Evolutionary conservation across 208 protist species (phyloP).

Genomic region (Wallacemonas collosoma): DNA sequence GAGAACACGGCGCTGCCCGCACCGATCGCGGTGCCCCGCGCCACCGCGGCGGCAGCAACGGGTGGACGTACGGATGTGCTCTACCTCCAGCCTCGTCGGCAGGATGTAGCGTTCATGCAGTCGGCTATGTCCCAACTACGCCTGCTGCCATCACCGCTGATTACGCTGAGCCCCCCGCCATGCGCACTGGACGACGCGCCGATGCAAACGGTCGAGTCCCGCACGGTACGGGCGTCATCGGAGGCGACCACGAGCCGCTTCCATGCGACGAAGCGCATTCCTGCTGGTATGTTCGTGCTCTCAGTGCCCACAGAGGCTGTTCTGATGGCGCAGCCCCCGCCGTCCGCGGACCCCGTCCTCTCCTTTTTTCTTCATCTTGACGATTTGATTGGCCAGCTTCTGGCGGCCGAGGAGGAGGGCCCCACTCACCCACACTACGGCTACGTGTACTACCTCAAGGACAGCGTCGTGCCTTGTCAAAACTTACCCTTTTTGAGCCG

Average conservation of each 20-base stretch:
- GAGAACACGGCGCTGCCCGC: too few relatives aligned
- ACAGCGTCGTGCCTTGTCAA: constrained; percentile 61
- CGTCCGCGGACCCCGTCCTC: constrained; percentile 49
- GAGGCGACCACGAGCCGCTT: constrained; percentile 51
- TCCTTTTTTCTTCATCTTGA: constrained; percentile 79
- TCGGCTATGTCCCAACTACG: constrained; percentile 38
- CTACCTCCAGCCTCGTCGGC: constrained; percentile 38
- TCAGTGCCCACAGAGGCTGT: constrained; percentile 71
- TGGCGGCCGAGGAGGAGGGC: constrained; percentile 44
- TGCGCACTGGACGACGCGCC: neutral
- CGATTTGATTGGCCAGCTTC: constrained; percentile 73
- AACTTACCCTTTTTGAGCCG: constrained; percentile 77
- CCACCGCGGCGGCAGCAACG: neutral
- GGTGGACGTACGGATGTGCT: neutral
- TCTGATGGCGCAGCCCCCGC: constrained; percentile 68
- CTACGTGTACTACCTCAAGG: constrained; percentile 76
- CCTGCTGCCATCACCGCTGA: constrained; percentile 63
- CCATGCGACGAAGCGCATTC: constrained; percentile 58
- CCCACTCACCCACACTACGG: constrained; percentile 47
- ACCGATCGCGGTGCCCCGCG: too few relatives aligned
- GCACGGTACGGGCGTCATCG: constrained; percentile 14
- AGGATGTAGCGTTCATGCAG: constrained; percentile 58
- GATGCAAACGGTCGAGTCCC: neutral
- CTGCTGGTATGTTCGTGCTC: constrained; percentile 76
- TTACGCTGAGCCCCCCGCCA: constrained; percentile 49